Evolutionary conservation across 2,329 filamentous ascomycete species (phyloP), one percentile per base, ranked within the genome.

Genomic region (Trichoderma pleuroti): DNA sequence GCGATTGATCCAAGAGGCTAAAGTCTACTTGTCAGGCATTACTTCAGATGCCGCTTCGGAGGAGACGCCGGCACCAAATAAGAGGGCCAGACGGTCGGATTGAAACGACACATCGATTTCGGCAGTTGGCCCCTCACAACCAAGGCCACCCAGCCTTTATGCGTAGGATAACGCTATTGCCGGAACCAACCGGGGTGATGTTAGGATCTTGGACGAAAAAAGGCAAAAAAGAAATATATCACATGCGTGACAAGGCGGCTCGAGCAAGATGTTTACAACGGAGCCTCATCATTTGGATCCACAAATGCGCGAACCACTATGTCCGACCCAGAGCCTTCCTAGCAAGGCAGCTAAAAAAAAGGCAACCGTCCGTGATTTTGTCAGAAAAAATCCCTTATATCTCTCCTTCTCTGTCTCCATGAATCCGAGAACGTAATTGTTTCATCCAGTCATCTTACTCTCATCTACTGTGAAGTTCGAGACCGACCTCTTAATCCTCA

Each of bases 1-100:
- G 78, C 84, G 85, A 74, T 82, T 94, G 7, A 77, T 94, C 28
- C 80, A 84, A 69, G 84, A 88, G 75, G 83, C 89, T 1, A 83
- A 86, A 71, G 74, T 72, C 12, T 74, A 80, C 16, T 73, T 80
- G 4, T 46, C 52, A 4, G 60, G 26, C n/a, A 49, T 56, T 10
- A 57, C 66, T 26, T 72, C 82, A 24, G 70, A 70, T 26, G 64
- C 64, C 21, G 42, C 57, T 12, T 24, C 39, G 10, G 77, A 77
- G 28, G 73, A 74, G 10, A 70, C 75, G 42, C 34, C 68, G n/a
- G 75, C 74, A 21, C 74, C 78, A 5, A 69, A 74, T 14, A 82
- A 82, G 75, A 78, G 74, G 70, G 70, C 76, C 46, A 81, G 75
- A 68, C 71, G 66, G 34, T 67, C 18, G 34, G 66, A 61, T 30